Percentiles rank a stretch among this genome's conserved stretches.
Conservation (phyloP, 306 rosid species). For the Fagus crenata region DNA sequence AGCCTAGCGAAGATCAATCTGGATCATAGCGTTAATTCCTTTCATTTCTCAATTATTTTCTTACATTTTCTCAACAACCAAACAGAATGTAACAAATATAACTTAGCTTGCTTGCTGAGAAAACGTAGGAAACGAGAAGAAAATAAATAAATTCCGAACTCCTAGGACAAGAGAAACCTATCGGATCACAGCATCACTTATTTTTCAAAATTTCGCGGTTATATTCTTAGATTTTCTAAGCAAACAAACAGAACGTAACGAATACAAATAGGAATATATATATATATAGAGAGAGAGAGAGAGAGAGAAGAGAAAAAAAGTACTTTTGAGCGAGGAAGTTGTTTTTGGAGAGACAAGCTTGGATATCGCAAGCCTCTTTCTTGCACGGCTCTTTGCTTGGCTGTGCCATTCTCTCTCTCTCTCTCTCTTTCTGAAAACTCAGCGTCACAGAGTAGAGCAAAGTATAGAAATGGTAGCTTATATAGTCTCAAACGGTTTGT, state of each 20-base stretch:
- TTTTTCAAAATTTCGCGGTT: too few relatives aligned
- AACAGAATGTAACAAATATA: too few relatives aligned
- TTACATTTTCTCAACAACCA: too few relatives aligned
- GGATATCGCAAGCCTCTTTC: slow-evolving; percentile 93
- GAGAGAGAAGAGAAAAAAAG: not conserved
- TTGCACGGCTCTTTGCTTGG: slow-evolving; percentile 86
- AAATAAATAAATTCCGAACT: not conserved
- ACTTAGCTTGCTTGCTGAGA: not conserved
- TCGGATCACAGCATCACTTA: too few relatives aligned
- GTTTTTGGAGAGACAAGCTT: slow-evolving; percentile 89
- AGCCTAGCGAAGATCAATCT: too few relatives aligned
- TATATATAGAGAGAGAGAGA: not conserved
- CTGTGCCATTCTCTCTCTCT: slow-evolving; percentile 45
- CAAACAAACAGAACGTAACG: not conserved
- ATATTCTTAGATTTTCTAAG: not conserved
- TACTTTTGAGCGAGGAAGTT: slow-evolving; percentile 74
- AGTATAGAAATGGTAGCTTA: not conserved
- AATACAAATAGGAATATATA: not conserved
- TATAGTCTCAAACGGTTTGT: not conserved
- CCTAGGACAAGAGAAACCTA: not conserved
- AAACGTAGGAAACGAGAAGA: not conserved
- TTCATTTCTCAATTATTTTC: too few relatives aligned
- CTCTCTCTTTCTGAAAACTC: not conserved
- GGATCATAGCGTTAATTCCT: too few relatives aligned
- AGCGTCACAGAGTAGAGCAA: not conserved